A percentile compares a stretch with the other conserved stretches of the same genome.
Evolutionary conservation across 2,329 filamentous ascomycete genomes (phyloP).

Genomic region (Microdochium trichocladiopsis): DNA sequence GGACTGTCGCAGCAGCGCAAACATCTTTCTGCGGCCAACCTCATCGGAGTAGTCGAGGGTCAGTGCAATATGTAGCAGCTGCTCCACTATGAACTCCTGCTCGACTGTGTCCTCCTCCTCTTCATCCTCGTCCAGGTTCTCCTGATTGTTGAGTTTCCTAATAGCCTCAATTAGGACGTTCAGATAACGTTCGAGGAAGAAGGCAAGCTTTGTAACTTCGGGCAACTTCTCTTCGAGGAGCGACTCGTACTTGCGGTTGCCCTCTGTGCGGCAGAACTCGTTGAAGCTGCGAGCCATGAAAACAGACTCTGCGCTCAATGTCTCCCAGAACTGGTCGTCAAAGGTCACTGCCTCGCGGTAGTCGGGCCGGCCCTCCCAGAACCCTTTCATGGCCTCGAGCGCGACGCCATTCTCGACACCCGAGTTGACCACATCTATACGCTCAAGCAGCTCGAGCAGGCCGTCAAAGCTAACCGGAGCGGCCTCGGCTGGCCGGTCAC

Average conservation of each 20-base stretch:
- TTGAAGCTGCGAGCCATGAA: constrained; percentile 93
- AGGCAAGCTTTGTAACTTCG: constrained; percentile 86
- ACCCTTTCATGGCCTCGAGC: constrained; percentile 88
- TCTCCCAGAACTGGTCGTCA: constrained; percentile 72
- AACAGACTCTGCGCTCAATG: constrained; percentile 74
- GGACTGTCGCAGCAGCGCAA: constrained; percentile 77
- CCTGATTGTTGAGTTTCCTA: constrained; percentile 44
- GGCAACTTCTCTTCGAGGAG: constrained; percentile 89
- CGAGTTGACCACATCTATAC: constrained; percentile 88
- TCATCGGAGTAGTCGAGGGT: constrained; percentile 98
- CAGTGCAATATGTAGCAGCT: constrained; percentile 84
- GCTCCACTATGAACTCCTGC: constrained; percentile 92
- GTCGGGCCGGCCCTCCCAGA: constrained; percentile 89
- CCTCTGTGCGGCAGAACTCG: constrained; percentile 75
- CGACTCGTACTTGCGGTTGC: constrained; percentile 66
- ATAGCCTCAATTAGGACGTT: constrained; percentile 59
- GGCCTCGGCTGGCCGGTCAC: constrained; percentile 46
- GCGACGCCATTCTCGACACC: constrained; percentile 86
- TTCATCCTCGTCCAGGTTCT: constrained; percentile 49
- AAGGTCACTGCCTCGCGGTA: constrained; percentile 68
- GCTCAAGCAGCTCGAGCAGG: constrained; percentile 82
- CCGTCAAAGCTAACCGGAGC: constrained; percentile 70
- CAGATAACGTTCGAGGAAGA: constrained; percentile 77
- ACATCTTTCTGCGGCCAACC: constrained; percentile 93
- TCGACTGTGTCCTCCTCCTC: constrained; percentile 82